phyloP scores from a whole-genome alignment of 805 yeast species.

The Candida pseudoglaebosa region DNA sequence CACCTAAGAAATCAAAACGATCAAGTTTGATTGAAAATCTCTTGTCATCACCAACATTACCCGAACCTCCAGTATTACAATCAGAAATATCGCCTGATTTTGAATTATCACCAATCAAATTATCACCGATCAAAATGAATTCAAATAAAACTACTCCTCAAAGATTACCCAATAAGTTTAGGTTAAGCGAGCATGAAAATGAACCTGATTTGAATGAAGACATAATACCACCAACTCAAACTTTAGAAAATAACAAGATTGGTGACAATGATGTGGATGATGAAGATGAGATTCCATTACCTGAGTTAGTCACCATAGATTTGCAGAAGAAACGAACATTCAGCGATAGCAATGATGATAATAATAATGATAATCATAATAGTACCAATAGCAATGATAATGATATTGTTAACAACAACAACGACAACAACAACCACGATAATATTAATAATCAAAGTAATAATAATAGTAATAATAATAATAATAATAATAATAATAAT shows the following conservation, averaged over 20 bases:
- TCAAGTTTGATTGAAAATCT: slow-evolving; percentile 33
- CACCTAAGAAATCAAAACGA: slow-evolving; percentile 27
- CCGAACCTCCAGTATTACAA: slow-evolving; percentile 39
- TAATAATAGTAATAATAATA: not conserved
- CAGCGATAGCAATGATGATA: not conserved
- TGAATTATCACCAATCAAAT: not conserved
- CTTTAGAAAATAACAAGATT: slow-evolving; percentile 7
- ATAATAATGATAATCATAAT: slow-evolving; percentile 1
- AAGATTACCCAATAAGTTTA: not conserved
- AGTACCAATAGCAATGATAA: no score
- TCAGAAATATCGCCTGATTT: slow-evolving; percentile 25
- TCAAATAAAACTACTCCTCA: not conserved
- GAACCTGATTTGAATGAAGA: slow-evolving; percentile 3
- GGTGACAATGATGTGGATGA: slow-evolving; percentile 9
- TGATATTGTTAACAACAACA: no score
- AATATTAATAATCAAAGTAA: not conserved
- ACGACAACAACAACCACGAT: no score
- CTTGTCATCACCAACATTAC: slow-evolving; percentile 41
- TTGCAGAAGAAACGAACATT: slow-evolving; percentile 9
- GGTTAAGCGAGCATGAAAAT: not conserved
- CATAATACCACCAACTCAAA: slow-evolving; percentile 5
- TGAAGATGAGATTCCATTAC: slow-evolving; percentile 17
- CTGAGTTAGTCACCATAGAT: slow-evolving; percentile 19
- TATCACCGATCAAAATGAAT: not conserved
- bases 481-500: no score